Base-by-base conservation (phyloP, 2,329 filamentous ascomycete genomes). In the Phymatotrichopsis omnivora region DNA sequence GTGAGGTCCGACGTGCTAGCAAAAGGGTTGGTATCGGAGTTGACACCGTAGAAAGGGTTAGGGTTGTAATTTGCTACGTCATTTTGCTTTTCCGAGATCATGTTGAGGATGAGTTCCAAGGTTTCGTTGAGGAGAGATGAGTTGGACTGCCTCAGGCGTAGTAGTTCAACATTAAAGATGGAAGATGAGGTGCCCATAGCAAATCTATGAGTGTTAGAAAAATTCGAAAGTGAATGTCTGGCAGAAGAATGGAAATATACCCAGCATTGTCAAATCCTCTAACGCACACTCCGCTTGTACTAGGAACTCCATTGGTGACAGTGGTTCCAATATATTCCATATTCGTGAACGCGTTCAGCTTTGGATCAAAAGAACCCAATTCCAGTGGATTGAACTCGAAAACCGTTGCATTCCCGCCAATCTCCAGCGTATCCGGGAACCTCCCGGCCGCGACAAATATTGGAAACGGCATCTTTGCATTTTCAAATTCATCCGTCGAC, bases 361-460 rank as follows among this genome's bases (percentile, higher is more conserved):
- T 74, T 0, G 65, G 64, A 59, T 82, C 78, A 64, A 72, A 81
- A 14, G 69, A 72, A 50, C 79, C 79, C 51, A 80, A 74, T 60
- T 82, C 78, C 62, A 70, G 81, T 1, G 79, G 76, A 49, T 68
- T 71, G 61, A 82, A 75, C 56, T 82, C 79, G 56, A 73, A 82
- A 19, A 76, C 69, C 36, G 76, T 76, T 11, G 73, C 71, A 61
- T 79, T 78, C 16, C 50, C 24, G 2, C 47, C 53, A 3, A 38
- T 40, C 3, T 44, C 30, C 7, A 35, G 25, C 16, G 40, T 39
- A 3, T 31, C 45, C 8, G 10, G 14, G 5, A 27, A 29, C 17
- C 48, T 24, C 11, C 45, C 39, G 7, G 43, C 45, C 5, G 48
- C 19, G 11, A 51, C 29, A 6, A 47, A 35, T 5, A 51, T 49